Percentiles rank a stretch among this genome's conserved stretches.
Evolutionary conservation across 2,329 filamentous ascomycete species (phyloP).

Genomic region (Ophiocordyceps camponoti-leonardi): DNA sequence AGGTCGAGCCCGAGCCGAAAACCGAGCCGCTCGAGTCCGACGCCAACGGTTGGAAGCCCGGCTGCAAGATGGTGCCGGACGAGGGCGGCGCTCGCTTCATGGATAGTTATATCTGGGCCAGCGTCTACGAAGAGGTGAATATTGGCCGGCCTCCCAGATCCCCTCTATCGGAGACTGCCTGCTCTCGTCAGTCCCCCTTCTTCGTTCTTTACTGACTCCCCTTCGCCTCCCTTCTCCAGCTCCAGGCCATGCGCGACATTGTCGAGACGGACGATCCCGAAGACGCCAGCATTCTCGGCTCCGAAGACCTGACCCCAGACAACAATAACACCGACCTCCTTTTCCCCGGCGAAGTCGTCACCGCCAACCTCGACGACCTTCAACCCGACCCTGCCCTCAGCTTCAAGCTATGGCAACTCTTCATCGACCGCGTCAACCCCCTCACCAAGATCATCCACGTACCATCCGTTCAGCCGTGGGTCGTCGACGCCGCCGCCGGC

Average conservation of each 20-base stretch:
- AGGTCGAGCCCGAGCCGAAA: not conserved
- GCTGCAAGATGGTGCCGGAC: constrained; percentile 36
- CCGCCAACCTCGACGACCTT: constrained; percentile 27
- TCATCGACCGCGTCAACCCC: constrained; percentile 58
- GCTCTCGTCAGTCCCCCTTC: too few relatives aligned
- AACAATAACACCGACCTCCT: constrained; percentile 35
- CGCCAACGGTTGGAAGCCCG: constrained; percentile 21
- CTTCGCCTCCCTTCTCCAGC: constrained; percentile 13
- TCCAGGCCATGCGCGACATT: constrained; percentile 41
- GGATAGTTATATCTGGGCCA: constrained; percentile 36
- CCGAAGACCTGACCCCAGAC: constrained; percentile 32
- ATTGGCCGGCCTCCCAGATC: too few relatives aligned
- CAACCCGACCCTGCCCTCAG: constrained; percentile 50
- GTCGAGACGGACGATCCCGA: constrained; percentile 30
- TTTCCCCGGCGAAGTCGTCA: constrained; percentile 22
- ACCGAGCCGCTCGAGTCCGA: constrained; percentile 7
- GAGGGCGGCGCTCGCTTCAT: constrained; percentile 38
- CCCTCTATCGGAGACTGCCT: not conserved
- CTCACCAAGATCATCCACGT: constrained; percentile 57
- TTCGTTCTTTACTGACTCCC: not conserved
- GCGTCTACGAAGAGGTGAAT: constrained; percentile 37
- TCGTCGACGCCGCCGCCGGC: constrained; percentile 44
- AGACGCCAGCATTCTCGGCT: constrained; percentile 29
- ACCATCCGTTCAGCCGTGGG: constrained; percentile 46
- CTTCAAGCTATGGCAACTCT: constrained; percentile 58